Evolutionary conservation across 805 yeast genomes (phyloP).

Genomic region (Kuraishia floccosa): DNA sequence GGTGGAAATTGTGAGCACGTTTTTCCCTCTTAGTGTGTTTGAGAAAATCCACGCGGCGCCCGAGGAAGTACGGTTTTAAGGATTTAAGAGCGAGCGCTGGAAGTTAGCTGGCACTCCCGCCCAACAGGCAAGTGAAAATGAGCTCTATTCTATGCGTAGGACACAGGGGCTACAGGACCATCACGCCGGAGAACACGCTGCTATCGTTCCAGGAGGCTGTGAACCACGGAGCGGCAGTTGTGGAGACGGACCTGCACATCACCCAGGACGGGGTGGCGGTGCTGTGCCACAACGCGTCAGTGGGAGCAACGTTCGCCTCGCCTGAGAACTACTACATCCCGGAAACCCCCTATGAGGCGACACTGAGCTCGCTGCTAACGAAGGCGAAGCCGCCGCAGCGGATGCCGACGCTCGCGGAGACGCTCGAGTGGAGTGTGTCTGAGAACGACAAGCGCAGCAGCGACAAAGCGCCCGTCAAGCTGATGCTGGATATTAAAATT

Average conservation of each 20-base stretch:
- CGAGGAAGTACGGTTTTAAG: too few relatives aligned
- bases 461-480: slow-evolving; percentile 17
- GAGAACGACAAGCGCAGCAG: slow-evolving; percentile 26
- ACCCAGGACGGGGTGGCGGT: slow-evolving; percentile 19
- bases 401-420: slow-evolving; percentile 18
- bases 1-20: neutral
- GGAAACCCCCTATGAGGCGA: slow-evolving; percentile 13
- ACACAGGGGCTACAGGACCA: slow-evolving; percentile 8
- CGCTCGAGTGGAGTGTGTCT: slow-evolving; percentile 24
- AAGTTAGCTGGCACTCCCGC: neutral
- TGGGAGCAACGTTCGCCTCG: slow-evolving; percentile 21
- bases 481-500: slow-evolving; percentile 24
- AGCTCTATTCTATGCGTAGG: slow-evolving; percentile 1
- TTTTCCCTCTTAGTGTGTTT: neutral
- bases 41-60: too few relatives aligned
- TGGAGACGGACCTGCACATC: slow-evolving; percentile 24
- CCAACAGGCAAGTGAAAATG: neutral
- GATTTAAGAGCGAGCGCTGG: too few relatives aligned
- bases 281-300: slow-evolving; percentile 21
- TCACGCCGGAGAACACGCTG: slow-evolving; percentile 24
- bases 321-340: slow-evolving; percentile 11
- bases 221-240: slow-evolving; percentile 18
- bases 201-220: slow-evolving; percentile 21
- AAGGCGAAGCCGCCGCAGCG: slow-evolving; percentile 17
- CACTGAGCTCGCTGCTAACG: slow-evolving; percentile 16